Conservation (phyloP, 1,284 basidiomycete genomes). For the Polyporus tsugae region DNA sequence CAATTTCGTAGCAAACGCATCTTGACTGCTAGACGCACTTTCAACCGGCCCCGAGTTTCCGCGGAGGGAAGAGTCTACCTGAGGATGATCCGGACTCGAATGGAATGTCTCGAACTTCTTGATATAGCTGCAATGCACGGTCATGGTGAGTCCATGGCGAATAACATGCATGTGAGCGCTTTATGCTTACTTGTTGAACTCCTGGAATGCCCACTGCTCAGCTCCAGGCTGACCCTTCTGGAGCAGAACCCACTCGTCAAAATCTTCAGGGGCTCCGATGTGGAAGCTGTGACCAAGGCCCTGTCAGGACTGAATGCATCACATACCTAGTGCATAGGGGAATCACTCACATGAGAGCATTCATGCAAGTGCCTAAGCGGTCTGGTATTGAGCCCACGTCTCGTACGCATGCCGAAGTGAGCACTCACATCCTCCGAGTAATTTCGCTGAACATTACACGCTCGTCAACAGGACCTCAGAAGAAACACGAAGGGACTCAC, state of each 20-base stretch:
- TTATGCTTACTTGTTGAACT: slow-evolving; percentile 54
- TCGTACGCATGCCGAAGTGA: background rate
- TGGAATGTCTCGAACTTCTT: slow-evolving; percentile 66
- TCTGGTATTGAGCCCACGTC: background rate
- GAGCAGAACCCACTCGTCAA: slow-evolving; percentile 70
- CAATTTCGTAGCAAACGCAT: background rate
- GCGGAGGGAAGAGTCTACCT: slow-evolving; percentile 51
- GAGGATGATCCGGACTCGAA: slow-evolving; percentile 53
- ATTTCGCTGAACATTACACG: slow-evolving; percentile 48
- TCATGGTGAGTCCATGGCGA: background rate
- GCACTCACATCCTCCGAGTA: slow-evolving; percentile 11
- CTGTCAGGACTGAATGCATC: background rate
- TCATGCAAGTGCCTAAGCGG: slow-evolving; percentile 56
- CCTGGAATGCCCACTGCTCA: slow-evolving; percentile 67
- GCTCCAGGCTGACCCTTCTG: slow-evolving; percentile 55
- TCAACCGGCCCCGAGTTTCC: slow-evolving; percentile 61
- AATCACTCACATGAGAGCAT: slow-evolving; percentile 59
- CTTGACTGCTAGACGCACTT: slow-evolving; percentile 27
- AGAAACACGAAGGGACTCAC: slow-evolving; percentile 42
- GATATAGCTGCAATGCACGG: slow-evolving; percentile 56
- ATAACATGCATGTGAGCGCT: background rate
- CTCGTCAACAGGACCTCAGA: background rate
- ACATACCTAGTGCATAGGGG: no score
- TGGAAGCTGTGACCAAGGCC: slow-evolving; percentile 58
- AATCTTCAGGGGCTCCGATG: slow-evolving; percentile 72